Evolutionary conservation across 2,329 filamentous ascomycete genomes (phyloP).

Genomic region (Arachnomyces sp.): DNA sequence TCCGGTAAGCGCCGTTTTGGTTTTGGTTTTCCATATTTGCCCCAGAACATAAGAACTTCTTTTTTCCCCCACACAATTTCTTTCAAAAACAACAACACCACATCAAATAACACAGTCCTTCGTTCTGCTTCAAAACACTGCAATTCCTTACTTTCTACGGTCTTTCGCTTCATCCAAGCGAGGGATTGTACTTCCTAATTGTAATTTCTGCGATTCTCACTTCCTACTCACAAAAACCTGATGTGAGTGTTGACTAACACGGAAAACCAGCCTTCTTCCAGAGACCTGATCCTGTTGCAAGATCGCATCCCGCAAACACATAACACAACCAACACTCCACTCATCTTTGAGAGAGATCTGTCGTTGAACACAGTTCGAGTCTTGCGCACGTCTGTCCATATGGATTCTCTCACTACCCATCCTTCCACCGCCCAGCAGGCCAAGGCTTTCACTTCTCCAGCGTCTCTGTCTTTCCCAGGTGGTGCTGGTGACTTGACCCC

Average conservation of each 20-base stretch:
- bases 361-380: slow-evolving; percentile 6
- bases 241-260: too few relatives aligned
- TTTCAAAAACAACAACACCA: slow-evolving; percentile 2
- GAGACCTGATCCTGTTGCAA: too few relatives aligned
- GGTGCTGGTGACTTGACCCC: slow-evolving; percentile 76
- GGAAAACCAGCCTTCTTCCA: too few relatives aligned
- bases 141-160: not conserved
- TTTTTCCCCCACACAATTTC: slow-evolving; percentile 12
- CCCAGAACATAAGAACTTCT: slow-evolving; percentile 10
- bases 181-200: not conserved
- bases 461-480: slow-evolving; percentile 85
- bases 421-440: slow-evolving; percentile 87
- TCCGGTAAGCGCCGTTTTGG: slow-evolving; percentile 42
- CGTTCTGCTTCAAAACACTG: not conserved
- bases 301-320: slow-evolving; percentile 6
- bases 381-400: slow-evolving; percentile 30
- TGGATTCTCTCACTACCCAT: slow-evolving; percentile 88
- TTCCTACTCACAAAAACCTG: slow-evolving; percentile 1
- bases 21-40: slow-evolving; percentile 6
- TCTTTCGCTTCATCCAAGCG: not conserved
- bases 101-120: not conserved
- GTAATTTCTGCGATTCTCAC: slow-evolving; percentile 7
- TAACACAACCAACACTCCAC: slow-evolving; percentile 8
- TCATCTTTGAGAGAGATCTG: slow-evolving; percentile 22
- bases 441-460: slow-evolving; percentile 88